Evolutionary conservation across 768 basidiomycete species (phyloP).

Genomic region (Terana coerulea): DNA sequence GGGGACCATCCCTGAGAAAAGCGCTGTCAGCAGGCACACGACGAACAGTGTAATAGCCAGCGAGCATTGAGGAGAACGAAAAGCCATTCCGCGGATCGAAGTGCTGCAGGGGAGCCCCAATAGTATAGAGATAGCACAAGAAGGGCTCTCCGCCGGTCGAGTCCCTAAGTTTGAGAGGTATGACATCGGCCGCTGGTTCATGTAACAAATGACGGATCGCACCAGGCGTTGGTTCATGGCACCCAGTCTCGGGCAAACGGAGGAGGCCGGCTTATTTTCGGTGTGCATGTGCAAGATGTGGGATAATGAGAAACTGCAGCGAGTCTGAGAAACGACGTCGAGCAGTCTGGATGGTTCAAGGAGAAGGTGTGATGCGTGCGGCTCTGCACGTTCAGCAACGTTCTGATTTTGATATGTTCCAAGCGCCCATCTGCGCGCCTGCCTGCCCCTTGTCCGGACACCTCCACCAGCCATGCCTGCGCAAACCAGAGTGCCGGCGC

Average conservation of each 20-base stretch:
- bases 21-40: constrained; percentile 3
- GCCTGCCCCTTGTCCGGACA: background rate
- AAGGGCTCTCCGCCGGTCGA: background rate
- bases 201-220: background rate
- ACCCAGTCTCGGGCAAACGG: background rate
- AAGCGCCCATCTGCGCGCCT: background rate
- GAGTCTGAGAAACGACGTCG: background rate
- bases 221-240: background rate
- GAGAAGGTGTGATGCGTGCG: background rate
- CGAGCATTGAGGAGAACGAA: constrained; percentile 8
- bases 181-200: background rate
- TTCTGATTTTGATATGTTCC: background rate
- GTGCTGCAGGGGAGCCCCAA: background rate
- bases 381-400: background rate
- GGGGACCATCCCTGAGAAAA: background rate
- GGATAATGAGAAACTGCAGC: constrained; percentile 3
- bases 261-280: constrained; percentile 13
- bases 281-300: background rate
- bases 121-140: background rate
- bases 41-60: constrained; percentile 5
- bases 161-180: background rate
- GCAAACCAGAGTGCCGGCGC: constrained; percentile 18
- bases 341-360: constrained; percentile 3
- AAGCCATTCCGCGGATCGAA: constrained; percentile 1
- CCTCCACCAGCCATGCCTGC: constrained; percentile 25